These are phyloP conservation scores for Takashimella koratensis DNA, from an alignment of 1,284 basidiomycete genomes.

Conservation along the genomic window DNA sequence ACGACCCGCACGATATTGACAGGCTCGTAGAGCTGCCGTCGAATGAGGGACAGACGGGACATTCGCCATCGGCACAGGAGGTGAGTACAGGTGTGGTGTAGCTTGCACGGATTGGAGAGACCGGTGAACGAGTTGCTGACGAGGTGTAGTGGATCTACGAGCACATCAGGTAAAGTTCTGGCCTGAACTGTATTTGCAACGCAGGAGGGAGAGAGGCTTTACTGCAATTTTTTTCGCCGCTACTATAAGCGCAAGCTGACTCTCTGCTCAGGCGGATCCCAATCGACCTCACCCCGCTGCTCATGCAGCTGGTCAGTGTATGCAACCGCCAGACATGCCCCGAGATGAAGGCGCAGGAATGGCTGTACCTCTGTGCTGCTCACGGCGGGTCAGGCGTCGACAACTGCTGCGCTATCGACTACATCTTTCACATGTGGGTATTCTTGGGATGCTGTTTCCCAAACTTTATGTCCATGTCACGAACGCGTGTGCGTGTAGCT, in stretches of 20 bases:
- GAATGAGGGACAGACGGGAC: constrained; percentile 12
- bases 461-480: constrained; percentile 32
- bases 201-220: no score
- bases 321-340: constrained; percentile 81
- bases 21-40: constrained; percentile 70
- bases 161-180: constrained; percentile 88
- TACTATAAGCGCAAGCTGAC: constrained; percentile 5
- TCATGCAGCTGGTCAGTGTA: constrained; percentile 77
- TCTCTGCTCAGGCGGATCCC: constrained; percentile 67
- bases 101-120: constrained; percentile 53
- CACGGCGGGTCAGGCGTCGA: constrained; percentile 53
- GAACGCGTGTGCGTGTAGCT: constrained; percentile 78
- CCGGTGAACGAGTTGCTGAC: constrained; percentile 47
- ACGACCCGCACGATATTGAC: constrained; percentile 83
- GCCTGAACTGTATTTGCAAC: no score
- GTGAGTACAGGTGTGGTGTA: constrained; percentile 21
- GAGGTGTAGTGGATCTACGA: constrained; percentile 92
- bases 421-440: constrained; percentile 78
- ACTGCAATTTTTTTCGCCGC: not conserved
- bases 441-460: not conserved
- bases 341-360: constrained; percentile 96
- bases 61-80: not conserved
- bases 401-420: constrained; percentile 97
- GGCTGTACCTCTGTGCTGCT: constrained; percentile 93
- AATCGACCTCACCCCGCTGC: constrained; percentile 84